Evolutionary conservation across 1,139 yeast genomes (phyloP).

Genomic region (Protomyces inundatus): DNA sequence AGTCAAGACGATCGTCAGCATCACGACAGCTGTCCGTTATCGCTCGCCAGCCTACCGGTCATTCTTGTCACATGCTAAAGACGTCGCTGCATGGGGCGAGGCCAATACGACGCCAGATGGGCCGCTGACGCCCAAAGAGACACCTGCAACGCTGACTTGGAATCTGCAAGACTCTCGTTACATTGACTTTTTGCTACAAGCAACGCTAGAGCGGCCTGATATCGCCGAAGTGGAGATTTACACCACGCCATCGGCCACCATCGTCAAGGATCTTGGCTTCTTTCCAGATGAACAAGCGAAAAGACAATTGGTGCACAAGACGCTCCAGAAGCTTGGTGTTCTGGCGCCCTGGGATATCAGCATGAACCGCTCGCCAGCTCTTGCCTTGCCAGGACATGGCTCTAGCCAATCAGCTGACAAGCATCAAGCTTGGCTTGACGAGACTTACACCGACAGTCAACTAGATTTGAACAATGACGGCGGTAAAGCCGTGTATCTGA

Average conservation of each 20-base stretch:
- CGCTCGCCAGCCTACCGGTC: background rate
- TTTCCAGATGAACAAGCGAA: constrained; percentile 4
- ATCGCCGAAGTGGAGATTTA: constrained; percentile 11
- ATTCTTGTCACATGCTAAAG: constrained; percentile 8
- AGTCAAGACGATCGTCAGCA: background rate
- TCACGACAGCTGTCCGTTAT: background rate
- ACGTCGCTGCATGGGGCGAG: background rate
- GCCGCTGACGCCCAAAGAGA: background rate
- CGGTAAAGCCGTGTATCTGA: background rate
- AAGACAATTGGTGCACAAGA: constrained; percentile 1
- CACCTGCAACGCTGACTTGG: background rate
- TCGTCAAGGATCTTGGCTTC: constrained; percentile 7
- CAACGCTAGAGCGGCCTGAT: constrained; percentile 14
- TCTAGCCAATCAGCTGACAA: constrained; percentile 1
- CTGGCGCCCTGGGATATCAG: constrained; percentile 22
- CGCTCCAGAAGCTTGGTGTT: constrained; percentile 17
- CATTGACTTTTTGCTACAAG: constrained; percentile 5
- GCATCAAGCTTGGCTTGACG: background rate
- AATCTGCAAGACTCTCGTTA: background rate
- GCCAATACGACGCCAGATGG: background rate
- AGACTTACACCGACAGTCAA: background rate
- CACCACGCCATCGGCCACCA: constrained; percentile 4
- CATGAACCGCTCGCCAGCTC: constrained; percentile 3
- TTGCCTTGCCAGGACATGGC: constrained; percentile 19
- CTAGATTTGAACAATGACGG: background rate